Conservation (phyloP, 1,284 basidiomycete species). For the Jaminaea rosea region DNA sequence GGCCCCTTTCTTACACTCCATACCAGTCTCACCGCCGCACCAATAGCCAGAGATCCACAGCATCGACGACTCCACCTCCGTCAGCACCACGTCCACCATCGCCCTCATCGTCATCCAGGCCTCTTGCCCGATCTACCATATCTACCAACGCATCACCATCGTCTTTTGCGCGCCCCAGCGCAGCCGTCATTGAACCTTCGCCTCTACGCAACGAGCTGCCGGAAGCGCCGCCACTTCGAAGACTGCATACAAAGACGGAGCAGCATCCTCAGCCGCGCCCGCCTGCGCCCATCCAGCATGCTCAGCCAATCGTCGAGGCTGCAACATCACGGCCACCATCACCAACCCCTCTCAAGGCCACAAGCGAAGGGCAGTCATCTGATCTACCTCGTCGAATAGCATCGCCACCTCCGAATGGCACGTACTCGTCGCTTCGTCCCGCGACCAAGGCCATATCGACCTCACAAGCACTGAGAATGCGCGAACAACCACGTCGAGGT, state of each 20-base stretch:
- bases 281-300: background rate
- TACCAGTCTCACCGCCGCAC: conserved; percentile 1
- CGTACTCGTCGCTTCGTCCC: too few species aligned
- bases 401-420: too few species aligned
- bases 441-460: background rate
- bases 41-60: background rate
- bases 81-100: background rate
- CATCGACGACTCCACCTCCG: background rate
- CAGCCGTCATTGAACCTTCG: background rate
- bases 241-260: background rate
- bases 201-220: background rate
- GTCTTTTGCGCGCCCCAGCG: too few species aligned
- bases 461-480: background rate
- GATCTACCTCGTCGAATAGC: too few species aligned
- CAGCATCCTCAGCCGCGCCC: background rate
- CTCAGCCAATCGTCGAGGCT: too few species aligned
- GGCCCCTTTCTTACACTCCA: background rate
- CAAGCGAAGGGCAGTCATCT: too few species aligned
- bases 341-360: too few species aligned
- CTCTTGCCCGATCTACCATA: too few species aligned
- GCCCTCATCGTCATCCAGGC: too few species aligned
- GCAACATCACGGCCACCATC: too few species aligned
- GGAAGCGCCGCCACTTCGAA: background rate
- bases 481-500: background rate
- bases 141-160: too few species aligned